phyloP scores from a whole-genome alignment of 2,329 filamentous ascomycete genomes.

The Hymenoscyphus linearis region DNA sequence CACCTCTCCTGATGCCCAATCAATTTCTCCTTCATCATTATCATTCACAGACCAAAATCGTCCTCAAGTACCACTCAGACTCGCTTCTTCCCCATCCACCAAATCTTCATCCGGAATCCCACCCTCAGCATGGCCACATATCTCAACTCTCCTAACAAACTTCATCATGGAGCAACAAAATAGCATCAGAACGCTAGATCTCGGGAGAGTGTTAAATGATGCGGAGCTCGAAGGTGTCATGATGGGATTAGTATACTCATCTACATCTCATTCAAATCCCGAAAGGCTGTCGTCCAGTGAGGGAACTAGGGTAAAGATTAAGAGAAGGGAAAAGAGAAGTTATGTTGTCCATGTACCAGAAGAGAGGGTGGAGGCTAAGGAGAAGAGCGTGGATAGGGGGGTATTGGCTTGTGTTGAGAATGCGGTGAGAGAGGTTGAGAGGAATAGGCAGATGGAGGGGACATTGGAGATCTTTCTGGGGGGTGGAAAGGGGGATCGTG shows the following conservation, averaged over 20 bases:
- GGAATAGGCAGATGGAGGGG: conserved; percentile 19
- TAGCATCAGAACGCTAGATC: conserved; percentile 13
- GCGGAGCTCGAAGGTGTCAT: conserved; percentile 10
- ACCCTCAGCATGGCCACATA: conserved; percentile 10
- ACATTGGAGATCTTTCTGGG: conserved; percentile 16
- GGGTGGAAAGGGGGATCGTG: background rate
- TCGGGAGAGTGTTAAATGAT: conserved; percentile 11
- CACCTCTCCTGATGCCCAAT: background rate
- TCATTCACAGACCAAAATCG: background rate
- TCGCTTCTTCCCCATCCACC: background rate
- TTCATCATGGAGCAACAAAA: conserved; percentile 1
- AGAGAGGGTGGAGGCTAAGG: background rate
- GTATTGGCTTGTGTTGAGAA: conserved; percentile 9
- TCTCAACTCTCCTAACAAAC: conserved; percentile 6
- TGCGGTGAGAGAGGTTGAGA: conserved; percentile 18
- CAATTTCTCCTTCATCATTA: conserved; percentile 4
- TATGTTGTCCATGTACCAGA: background rate
- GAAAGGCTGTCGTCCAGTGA: too few relatives aligned
- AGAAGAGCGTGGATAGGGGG: conserved; percentile 5
- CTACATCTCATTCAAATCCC: background rate
- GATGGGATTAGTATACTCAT: conserved; percentile 17
- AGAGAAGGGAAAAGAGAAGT: background rate
- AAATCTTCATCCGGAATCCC: conserved; percentile 4
- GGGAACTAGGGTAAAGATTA: background rate
- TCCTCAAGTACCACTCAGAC: conserved; percentile 1